Conservation (phyloP, 2,329 filamentous ascomycete species). For the Chalara sp. region DNA sequence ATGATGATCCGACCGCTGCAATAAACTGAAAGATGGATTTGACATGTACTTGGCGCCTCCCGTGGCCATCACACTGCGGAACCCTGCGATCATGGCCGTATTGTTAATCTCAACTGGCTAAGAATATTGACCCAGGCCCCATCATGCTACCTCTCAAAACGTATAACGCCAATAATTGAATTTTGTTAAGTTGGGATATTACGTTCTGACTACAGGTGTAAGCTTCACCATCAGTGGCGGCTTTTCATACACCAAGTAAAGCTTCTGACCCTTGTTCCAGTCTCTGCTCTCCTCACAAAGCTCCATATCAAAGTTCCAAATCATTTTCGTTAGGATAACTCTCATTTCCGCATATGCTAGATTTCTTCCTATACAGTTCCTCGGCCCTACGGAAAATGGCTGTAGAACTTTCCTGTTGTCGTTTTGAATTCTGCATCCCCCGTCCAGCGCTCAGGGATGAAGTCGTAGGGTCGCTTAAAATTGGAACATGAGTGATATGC, state of each 20-base stretch:
- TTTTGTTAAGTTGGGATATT: too few species aligned
- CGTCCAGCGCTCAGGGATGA: conserved; percentile 21
- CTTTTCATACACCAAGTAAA: conserved; percentile 9
- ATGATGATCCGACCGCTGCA: too few species aligned
- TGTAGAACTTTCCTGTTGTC: conserved; percentile 28
- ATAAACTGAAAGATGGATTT: too few species aligned
- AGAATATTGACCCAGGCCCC: too few species aligned
- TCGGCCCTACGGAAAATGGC: conserved; percentile 25
- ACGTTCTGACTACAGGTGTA: conserved; percentile 1
- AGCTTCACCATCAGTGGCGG: conserved; percentile 8
- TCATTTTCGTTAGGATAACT: conserved; percentile 10
- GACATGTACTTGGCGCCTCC: too few species aligned
- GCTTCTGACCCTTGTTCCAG: conserved; percentile 8
- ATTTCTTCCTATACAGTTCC: conserved; percentile 23
- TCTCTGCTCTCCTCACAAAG: conserved; percentile 1
- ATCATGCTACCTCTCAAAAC: too few species aligned
- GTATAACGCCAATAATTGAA: too few species aligned
- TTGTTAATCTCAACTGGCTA: too few species aligned
- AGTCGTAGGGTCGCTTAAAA: conserved; percentile 12
- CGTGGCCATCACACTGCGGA: too few species aligned
- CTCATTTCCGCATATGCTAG: conserved; percentile 11
- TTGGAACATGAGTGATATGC: conserved; percentile 16
- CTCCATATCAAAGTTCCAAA: conserved; percentile 15
- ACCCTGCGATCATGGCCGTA: too few species aligned
- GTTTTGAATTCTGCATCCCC: conserved; percentile 11